Evolutionary conservation across 176 grass and related monocot species (phyloP), one percentile per base, ranked within the genome.

Genomic region (Poa pratensis): DNA sequence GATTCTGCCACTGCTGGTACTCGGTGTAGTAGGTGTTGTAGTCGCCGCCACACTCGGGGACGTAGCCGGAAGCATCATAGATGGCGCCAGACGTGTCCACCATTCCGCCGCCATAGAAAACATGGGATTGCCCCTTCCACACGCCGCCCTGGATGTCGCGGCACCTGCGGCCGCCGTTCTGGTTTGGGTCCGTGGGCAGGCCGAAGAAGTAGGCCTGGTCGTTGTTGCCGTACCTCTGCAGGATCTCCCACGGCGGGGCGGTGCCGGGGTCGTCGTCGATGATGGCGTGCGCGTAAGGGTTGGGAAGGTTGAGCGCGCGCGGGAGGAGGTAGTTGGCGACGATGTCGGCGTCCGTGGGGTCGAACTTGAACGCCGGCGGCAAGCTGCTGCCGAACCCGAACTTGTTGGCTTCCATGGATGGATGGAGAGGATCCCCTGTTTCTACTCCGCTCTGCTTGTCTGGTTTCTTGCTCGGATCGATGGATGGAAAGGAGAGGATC

Each of bases 181-280:
- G 0, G 34, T 16, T 3, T 2, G 7, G 9, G 18, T 50, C 70
- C 24, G 24, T 19, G 72, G 72, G 37, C 9, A 49, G 49, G 2
- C 2, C 26, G 80, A 70, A 73, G 80, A 88, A 88, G 80, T 83
- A 78, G 73, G 72, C 80, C 2, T 83, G 63, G 27, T 39, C 52
- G 80, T 54, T 35, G 37, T 37, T 12, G 50, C 50, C 37, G 24
- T 49, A 0, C 13, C 35, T 53, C 3, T 16, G 26, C 17, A 87
- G 19, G 24, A 87, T 26, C 71, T 87, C 79, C 86, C 86, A 87
- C 3, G 79, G 79, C 9, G 71, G 49, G 50, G 62, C 65, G 71
- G 71, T 69, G 9, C 1, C 2, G 12, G 50, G 60, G 61, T 87
- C 71, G 8, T 4, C 86, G 2, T 87, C 71, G 49, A 76, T 7